Evolutionary conservation across 441 rosid species (phyloP).

Genomic region (Euphorbia schlechtendalii): DNA sequence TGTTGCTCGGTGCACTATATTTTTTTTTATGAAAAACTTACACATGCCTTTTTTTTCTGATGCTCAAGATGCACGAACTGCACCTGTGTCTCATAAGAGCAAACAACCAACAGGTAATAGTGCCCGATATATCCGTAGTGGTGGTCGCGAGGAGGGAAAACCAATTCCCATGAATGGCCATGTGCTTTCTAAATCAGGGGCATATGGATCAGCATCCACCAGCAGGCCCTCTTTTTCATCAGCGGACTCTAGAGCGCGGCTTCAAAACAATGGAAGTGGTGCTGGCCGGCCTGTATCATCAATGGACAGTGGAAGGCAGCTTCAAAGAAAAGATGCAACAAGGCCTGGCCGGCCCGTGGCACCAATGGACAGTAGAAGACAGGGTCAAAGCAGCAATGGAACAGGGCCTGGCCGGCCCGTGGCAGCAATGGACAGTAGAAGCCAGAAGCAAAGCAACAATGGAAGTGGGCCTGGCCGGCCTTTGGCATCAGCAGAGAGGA

Average conservation of each 20-base stretch:
- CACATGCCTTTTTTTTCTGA: slow-evolving; percentile 48
- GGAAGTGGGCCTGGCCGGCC: slow-evolving; percentile 47
- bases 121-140: slow-evolving; percentile 36
- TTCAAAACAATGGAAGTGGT: slow-evolving; percentile 44
- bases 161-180: slow-evolving; percentile 37
- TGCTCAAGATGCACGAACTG: slow-evolving; percentile 70
- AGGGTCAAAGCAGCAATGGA: slow-evolving; percentile 44
- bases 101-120: slow-evolving; percentile 41
- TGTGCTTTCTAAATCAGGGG: slow-evolving; percentile 34
- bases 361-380: slow-evolving; percentile 43
- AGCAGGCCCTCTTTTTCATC: slow-evolving; percentile 22
- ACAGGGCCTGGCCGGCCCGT: slow-evolving; percentile 60
- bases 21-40: slow-evolving; percentile 55
- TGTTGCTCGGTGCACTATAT: slow-evolving; percentile 31
- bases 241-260: slow-evolving; percentile 45
- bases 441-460: slow-evolving; percentile 39
- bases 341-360: slow-evolving; percentile 39
- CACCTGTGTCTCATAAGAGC: slow-evolving; percentile 42
- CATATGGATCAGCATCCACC: slow-evolving; percentile 36
- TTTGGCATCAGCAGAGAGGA: too few species aligned
- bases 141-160: slow-evolving; percentile 35
- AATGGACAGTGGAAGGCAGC: too few species aligned
- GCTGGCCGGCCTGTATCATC: slow-evolving; percentile 45
- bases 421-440: slow-evolving; percentile 35
- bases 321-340: too few species aligned